These are phyloP conservation scores for Bryum argenteum DNA, from an alignment of 225 moss, liverwort and hornwort genomes.

Conservation along the genomic window DNA sequence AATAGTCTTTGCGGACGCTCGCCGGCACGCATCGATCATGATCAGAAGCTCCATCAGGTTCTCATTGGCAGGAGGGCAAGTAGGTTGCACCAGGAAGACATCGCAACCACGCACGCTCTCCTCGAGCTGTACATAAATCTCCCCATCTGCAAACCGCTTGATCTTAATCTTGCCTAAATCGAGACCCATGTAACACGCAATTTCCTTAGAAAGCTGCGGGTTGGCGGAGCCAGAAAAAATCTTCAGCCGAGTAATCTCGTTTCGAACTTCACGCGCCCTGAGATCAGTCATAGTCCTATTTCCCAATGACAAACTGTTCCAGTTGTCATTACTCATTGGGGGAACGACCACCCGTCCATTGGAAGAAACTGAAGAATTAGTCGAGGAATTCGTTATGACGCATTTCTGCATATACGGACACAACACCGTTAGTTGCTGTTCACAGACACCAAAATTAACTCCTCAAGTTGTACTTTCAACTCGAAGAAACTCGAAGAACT, in stretches of 20 bases:
- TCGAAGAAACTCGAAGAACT: not conserved
- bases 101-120: slow-evolving; percentile 96
- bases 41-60: slow-evolving; percentile 97
- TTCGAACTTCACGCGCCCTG: slow-evolving; percentile 53
- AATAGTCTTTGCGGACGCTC: slow-evolving; percentile 92
- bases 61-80: slow-evolving; percentile 95
- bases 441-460: not conserved
- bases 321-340: slow-evolving; percentile 57
- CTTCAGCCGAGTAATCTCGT: slow-evolving; percentile 67
- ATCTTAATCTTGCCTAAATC: slow-evolving; percentile 74
- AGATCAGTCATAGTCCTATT: slow-evolving; percentile 60
- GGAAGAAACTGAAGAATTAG: slow-evolving; percentile 54
- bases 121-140: slow-evolving; percentile 92
- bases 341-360: slow-evolving; percentile 71
- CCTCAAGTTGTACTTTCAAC: not conserved
- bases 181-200: slow-evolving; percentile 94
- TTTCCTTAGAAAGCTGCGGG: slow-evolving; percentile 83
- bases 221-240: slow-evolving; percentile 95
- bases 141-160: slow-evolving; percentile 96
- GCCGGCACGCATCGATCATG: slow-evolving; percentile 96
- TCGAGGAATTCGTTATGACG: slow-evolving; percentile 45
- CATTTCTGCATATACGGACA: slow-evolving; percentile 44
- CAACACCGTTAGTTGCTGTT: not conserved
- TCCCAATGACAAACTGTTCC: slow-evolving; percentile 53
- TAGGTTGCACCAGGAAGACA: slow-evolving; percentile 91